phyloP scores from a whole-genome alignment of 805 yeast species.

The Kodamaea neixiangensis region DNA sequence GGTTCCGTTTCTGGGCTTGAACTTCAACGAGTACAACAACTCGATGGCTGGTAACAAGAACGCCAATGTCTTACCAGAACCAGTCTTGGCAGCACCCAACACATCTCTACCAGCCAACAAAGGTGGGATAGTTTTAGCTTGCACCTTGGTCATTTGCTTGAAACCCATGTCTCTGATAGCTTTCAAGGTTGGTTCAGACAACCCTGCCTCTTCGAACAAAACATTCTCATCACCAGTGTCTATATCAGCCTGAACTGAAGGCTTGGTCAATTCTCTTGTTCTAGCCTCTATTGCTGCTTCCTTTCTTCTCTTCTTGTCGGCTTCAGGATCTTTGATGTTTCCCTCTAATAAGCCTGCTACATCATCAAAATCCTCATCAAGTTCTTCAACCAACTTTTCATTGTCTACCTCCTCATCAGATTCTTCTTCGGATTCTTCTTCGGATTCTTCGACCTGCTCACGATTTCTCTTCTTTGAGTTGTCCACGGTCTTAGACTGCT shows the following conservation, averaged over 20 bases:
- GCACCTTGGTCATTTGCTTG: slow-evolving; percentile 89
- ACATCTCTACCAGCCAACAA: slow-evolving; percentile 95
- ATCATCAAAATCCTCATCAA: slow-evolving; percentile 59
- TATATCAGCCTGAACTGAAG: slow-evolving; percentile 30
- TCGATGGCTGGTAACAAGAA: slow-evolving; percentile 96
- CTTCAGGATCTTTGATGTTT: slow-evolving; percentile 44
- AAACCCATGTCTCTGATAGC: slow-evolving; percentile 91
- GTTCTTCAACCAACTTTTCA: slow-evolving; percentile 51
- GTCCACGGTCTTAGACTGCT: slow-evolving; percentile 3
- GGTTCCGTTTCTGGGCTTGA: slow-evolving; percentile 97
- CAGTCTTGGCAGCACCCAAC: slow-evolving; percentile 99
- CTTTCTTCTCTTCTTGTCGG: slow-evolving; percentile 20
- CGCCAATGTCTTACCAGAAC: slow-evolving; percentile 97
- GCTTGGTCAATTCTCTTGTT: slow-evolving; percentile 30
- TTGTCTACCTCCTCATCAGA: slow-evolving; percentile 35
- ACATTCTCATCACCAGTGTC: slow-evolving; percentile 32
- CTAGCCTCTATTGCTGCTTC: slow-evolving; percentile 19
- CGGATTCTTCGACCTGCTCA: slow-evolving; percentile 27
- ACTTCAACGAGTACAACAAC: slow-evolving; percentile 81
- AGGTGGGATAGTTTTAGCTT: slow-evolving; percentile 95
- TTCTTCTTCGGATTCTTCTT: slow-evolving; percentile 15
- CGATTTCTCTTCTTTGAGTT: slow-evolving; percentile 29
- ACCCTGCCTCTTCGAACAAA: slow-evolving; percentile 45
- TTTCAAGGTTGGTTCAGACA: slow-evolving; percentile 79
- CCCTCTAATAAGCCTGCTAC: slow-evolving; percentile 55